Percentiles rank a stretch among this genome's conserved stretches.
These are phyloP conservation scores for Phytophthora palmivora DNA, from an alignment of 352 stramenopile genomes.

Conservation along the genomic window DNA sequence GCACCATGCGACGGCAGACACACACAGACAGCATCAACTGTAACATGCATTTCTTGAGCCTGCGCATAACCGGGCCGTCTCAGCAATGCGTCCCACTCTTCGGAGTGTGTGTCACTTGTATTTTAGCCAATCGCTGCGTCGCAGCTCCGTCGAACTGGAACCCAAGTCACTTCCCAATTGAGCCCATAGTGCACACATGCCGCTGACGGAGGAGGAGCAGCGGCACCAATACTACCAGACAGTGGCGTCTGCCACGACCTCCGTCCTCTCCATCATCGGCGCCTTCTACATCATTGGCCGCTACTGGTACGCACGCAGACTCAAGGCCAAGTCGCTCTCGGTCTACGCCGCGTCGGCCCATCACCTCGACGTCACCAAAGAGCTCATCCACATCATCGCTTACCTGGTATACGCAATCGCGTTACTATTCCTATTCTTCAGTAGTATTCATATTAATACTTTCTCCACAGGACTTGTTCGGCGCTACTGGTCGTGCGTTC, in stretches of 20 bases:
- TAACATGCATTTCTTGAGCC: background rate
- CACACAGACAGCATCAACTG: conserved; percentile 6
- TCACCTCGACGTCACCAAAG: conserved; percentile 83
- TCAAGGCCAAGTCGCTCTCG: conserved; percentile 54
- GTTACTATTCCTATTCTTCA: background rate
- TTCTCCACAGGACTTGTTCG: conserved; percentile 67
- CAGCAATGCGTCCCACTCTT: conserved; percentile 22
- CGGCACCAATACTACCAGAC: conserved; percentile 51
- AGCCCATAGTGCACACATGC: background rate
- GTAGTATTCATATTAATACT: background rate
- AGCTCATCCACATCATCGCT: conserved; percentile 87
- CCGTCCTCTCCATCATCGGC: conserved; percentile 79
- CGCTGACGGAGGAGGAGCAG: conserved; percentile 18
- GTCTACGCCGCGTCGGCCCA: conserved; percentile 52
- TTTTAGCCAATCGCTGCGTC: conserved; percentile 18
- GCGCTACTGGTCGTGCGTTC: conserved; percentile 74
- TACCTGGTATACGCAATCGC: conserved; percentile 48
- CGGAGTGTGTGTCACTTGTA: conserved; percentile 17
- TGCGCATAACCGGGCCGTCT: background rate
- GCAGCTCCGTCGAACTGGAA: conserved; percentile 1
- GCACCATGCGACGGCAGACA: background rate
- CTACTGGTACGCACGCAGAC: conserved; percentile 77
- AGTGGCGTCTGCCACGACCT: conserved; percentile 72
- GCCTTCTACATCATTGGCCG: conserved; percentile 85
- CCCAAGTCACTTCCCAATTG: conserved; percentile 26